phyloP scores from a whole-genome alignment of 192 early-diverging fungal species.

The Backusella psychrophila region DNA sequence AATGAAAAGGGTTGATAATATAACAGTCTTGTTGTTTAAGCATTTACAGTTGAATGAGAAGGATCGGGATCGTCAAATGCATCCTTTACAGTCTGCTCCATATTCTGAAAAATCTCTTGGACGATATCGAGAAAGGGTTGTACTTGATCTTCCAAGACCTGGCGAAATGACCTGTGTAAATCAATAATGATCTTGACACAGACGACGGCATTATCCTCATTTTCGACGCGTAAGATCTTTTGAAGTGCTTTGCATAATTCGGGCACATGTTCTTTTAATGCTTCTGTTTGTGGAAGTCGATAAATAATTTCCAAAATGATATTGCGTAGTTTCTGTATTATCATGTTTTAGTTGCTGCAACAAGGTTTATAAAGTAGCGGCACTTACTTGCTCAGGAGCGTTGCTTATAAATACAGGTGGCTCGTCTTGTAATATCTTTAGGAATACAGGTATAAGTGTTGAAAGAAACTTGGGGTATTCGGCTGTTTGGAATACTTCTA shows the following conservation, averaged over 20 bases:
- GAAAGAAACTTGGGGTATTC: conserved; percentile 81
- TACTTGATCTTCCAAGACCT: conserved; percentile 80
- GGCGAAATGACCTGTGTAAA: conserved; percentile 85
- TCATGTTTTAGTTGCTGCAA: neutral
- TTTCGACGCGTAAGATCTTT: conserved; percentile 82
- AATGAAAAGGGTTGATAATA: neutral
- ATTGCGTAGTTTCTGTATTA: conserved; percentile 78
- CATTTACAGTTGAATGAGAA: conserved; percentile 35
- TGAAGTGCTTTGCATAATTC: conserved; percentile 76
- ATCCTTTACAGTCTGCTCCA: conserved; percentile 81
- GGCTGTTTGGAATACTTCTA: conserved; percentile 84
- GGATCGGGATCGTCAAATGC: conserved; percentile 75
- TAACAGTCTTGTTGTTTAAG: neutral
- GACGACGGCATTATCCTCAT: conserved; percentile 95
- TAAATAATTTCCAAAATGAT: conserved; percentile 90
- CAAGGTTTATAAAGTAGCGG: neutral
- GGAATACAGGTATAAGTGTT: conserved; percentile 82
- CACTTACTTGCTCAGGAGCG: conserved; percentile 69
- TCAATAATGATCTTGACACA: conserved; percentile 95
- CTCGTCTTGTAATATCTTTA: conserved; percentile 67
- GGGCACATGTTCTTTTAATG: conserved; percentile 69
- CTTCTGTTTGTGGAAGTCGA: conserved; percentile 87
- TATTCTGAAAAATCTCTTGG: conserved; percentile 90
- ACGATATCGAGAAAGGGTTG: conserved; percentile 91
- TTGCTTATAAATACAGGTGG: conserved; percentile 73